phyloP scores from a whole-genome alignment of 768 basidiomycete species.

The Ramaria rubella region DNA sequence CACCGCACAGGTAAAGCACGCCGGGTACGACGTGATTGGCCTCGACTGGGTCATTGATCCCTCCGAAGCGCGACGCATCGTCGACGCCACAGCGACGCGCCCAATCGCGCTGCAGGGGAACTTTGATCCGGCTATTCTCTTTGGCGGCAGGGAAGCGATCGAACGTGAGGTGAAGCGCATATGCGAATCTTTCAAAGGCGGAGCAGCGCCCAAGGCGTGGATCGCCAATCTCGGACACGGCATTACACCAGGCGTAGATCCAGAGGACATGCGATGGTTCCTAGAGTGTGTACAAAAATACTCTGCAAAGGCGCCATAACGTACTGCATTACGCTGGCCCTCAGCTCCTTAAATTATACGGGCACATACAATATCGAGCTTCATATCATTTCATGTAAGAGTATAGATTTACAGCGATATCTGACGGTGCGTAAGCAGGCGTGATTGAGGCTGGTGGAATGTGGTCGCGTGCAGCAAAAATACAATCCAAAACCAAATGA shows the following conservation, averaged over 20 bases:
- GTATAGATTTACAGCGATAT: conserved; percentile 1
- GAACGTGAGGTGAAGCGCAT: conserved; percentile 79
- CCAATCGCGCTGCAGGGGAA: conserved; percentile 84
- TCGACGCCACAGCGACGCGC: conserved; percentile 33
- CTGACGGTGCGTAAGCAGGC: neutral
- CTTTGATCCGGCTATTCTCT: conserved; percentile 82
- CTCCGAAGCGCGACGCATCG: conserved; percentile 54
- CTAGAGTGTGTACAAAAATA: conserved; percentile 85
- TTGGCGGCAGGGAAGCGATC: conserved; percentile 82
- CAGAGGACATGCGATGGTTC: conserved; percentile 89
- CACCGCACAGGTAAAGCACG: conserved; percentile 35
- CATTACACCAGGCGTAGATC: conserved; percentile 92
- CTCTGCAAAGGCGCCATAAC: conserved; percentile 31
- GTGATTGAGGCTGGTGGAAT: neutral
- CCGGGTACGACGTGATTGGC: conserved; percentile 83
- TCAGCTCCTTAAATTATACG: neutral
- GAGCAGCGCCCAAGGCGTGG: conserved; percentile 63
- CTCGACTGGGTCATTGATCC: conserved; percentile 91
- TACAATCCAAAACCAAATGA: conserved; percentile 6
- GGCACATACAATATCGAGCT: neutral
- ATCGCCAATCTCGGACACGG: conserved; percentile 97
- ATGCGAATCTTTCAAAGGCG: conserved; percentile 61
- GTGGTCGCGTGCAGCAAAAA: neutral
- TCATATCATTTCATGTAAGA: neutral
- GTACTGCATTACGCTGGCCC: neutral